Evolutionary conservation across 2,329 filamentous ascomycete species (phyloP).

Genomic region (Fusarium metavorans): DNA sequence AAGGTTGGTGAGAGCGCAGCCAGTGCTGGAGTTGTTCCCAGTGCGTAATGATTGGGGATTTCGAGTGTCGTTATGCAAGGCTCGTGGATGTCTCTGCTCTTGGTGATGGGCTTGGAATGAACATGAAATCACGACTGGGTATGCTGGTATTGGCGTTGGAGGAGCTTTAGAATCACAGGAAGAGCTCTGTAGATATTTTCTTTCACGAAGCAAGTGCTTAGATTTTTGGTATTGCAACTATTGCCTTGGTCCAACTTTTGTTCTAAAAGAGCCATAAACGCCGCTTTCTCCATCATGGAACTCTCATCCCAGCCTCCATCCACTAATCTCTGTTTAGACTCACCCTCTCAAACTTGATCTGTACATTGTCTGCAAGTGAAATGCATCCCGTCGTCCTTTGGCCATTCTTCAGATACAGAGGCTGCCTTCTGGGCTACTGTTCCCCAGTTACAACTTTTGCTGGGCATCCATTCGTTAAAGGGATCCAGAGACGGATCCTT

Average conservation of each 20-base stretch:
- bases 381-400: background rate
- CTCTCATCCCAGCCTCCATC: background rate
- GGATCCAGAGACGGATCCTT: background rate
- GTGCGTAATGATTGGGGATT: slow-evolving; percentile 9
- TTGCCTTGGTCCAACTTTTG: background rate
- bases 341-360: background rate
- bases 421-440: background rate
- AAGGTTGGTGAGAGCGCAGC: slow-evolving; percentile 73
- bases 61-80: background rate
- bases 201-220: background rate
- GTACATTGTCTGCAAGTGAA: background rate
- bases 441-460: background rate
- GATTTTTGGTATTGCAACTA: background rate
- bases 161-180: slow-evolving; percentile 31
- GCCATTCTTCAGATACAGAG: background rate
- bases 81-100: background rate
- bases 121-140: slow-evolving; percentile 35
- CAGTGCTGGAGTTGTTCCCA: slow-evolving; percentile 53
- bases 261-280: background rate
- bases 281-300: background rate
- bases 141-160: slow-evolving; percentile 39
- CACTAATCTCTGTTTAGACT: background rate
- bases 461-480: background rate
- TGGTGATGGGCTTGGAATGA: slow-evolving; percentile 2
- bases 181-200: slow-evolving; percentile 9